phyloP scores from a whole-genome alignment of 352 stramenopile species.

The Peronosclerospora sorghi region DNA sequence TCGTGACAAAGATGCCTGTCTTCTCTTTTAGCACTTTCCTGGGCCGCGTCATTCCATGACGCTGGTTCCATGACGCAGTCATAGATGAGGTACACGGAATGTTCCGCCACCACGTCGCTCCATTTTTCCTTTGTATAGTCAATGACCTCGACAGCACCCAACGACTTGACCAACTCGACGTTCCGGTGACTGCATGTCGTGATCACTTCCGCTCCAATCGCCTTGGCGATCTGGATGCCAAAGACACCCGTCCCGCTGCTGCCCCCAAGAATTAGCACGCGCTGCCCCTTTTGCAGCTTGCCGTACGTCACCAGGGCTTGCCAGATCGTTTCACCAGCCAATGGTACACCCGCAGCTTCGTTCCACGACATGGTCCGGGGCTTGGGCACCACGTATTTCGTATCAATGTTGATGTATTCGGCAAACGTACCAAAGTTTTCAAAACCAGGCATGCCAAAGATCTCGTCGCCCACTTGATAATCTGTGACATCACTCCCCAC shows the following conservation, averaged over 20 bases:
- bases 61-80: constrained; percentile 6
- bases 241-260: constrained; percentile 48
- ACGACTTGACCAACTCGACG: constrained; percentile 24
- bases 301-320: constrained; percentile 17
- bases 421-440: constrained; percentile 6
- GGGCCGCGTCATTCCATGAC: constrained; percentile 23
- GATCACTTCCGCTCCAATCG: constrained; percentile 18
- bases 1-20: constrained; percentile 28
- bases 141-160: constrained; percentile 39
- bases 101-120: constrained; percentile 17
- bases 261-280: constrained; percentile 32
- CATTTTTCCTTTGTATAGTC: constrained; percentile 46
- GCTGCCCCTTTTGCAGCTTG: constrained; percentile 17
- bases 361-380: constrained; percentile 20
- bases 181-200: constrained; percentile 32
- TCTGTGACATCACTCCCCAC: constrained; percentile 17
- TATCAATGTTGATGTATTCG: constrained; percentile 21
- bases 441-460: constrained; percentile 16
- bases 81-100: constrained; percentile 28
- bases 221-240: constrained; percentile 49
- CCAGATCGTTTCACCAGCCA: constrained; percentile 22
- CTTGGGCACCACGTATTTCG: constrained; percentile 25
- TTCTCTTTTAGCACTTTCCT: constrained; percentile 29
- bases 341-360: constrained; percentile 20
- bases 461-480: constrained; percentile 21